phyloP scores from a whole-genome alignment of 1,284 basidiomycete genomes.

The Porodaedalea pini region DNA sequence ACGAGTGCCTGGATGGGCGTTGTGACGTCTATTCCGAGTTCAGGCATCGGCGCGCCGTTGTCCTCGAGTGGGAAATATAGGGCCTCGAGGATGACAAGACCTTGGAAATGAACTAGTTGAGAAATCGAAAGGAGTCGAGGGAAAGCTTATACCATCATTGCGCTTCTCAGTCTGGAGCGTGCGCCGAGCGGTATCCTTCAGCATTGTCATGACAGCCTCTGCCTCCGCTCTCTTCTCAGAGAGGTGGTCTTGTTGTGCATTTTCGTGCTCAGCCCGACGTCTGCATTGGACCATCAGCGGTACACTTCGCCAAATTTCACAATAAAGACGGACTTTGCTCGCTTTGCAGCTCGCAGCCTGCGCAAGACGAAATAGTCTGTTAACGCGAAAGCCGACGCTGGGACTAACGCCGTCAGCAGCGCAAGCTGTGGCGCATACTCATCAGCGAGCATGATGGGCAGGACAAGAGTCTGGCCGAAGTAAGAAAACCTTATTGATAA shows the following conservation, averaged over 20 bases:
- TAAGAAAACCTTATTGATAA: constrained; percentile 30
- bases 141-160: constrained; percentile 29
- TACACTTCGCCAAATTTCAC: not conserved
- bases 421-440: constrained; percentile 30
- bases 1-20: constrained; percentile 82
- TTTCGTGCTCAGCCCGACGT: constrained; percentile 42
- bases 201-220: constrained; percentile 45
- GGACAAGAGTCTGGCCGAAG: constrained; percentile 32
- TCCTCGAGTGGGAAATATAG: constrained; percentile 59
- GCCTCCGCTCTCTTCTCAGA: constrained; percentile 55
- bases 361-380: constrained; percentile 34
- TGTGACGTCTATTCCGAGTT: constrained; percentile 71
- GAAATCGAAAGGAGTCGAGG: not conserved
- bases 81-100: constrained; percentile 72
- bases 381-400: constrained; percentile 32
- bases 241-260: constrained; percentile 55
- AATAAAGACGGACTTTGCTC: constrained; percentile 29
- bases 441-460: constrained; percentile 36
- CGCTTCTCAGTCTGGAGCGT: constrained; percentile 41
- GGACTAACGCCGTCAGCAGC: constrained; percentile 32
- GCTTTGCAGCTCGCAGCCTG: constrained; percentile 31
- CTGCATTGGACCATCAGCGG: constrained; percentile 31
- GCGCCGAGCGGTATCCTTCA: constrained; percentile 43
- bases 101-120: constrained; percentile 33
- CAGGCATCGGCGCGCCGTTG: constrained; percentile 44